Base-by-base conservation (phyloP, 2,329 filamentous ascomycete species). In the Trichoderma endophyticum region DNA sequence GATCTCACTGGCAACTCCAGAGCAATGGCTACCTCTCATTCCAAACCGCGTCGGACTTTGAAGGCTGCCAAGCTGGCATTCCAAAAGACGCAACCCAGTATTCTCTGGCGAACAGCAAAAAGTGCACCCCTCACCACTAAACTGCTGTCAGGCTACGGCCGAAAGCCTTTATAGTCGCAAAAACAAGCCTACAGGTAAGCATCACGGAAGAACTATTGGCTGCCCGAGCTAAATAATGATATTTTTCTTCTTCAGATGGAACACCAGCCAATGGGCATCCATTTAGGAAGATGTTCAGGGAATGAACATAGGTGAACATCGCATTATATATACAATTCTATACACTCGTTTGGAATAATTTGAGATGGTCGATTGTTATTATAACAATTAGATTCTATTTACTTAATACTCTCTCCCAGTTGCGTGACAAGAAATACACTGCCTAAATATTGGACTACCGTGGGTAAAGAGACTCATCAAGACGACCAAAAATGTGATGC, bases 391-490 rank as follows among this genome's bases (percentile, higher is more conserved):
- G 36, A 43, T 43, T 43, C 6, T 9, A 18, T 43, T 43, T 18
- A 18, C 15, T 18, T 43, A 18, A 43, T 43, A 43, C 36, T 43
- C 36, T 43, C 36, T 43, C 36, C 36, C 15, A 18, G 36, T 18
- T 43, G 15, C 15, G 36, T 43, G 36, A 43, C 36, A 43, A 43
- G 36, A 43, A 43, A 43, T 43, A 43, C 36, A 43, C 6, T 43
- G 15, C 36, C 36, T 43, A 15, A 43, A 43, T 43, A 43, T 43
- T 6, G 83, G 24, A 90, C 88, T 1, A 91, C 89, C 7, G 80
- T 93, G 30, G 89, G 93, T 78, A 88, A 87, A 75, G 91, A 93
- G 76, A 83, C 92, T 5, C 90, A 93, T 77, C 91, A 92, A 78
- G 89, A 93, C 72, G 91, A 93, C 76, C 89, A 92, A 36, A 36